Evolutionary conservation across 2,329 filamentous ascomycete species (phyloP).

Genomic region (Didymella lethalis): DNA sequence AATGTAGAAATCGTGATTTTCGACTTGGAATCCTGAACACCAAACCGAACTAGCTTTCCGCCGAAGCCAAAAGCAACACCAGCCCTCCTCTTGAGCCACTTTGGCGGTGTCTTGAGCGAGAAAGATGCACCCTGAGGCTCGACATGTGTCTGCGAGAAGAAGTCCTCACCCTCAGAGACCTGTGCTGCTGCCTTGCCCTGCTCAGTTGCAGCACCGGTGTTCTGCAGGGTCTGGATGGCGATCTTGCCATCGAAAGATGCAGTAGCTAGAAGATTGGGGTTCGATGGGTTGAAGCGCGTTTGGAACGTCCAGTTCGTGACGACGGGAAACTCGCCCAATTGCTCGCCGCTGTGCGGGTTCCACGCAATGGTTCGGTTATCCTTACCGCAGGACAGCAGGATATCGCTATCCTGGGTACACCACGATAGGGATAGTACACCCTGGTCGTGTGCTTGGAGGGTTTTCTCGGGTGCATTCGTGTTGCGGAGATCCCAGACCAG

Average conservation of each 20-base stretch:
- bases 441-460: constrained; percentile 89
- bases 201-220: constrained; percentile 80
- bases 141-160: constrained; percentile 91
- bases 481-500: constrained; percentile 95
- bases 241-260: constrained; percentile 98
- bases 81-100: constrained; percentile 85
- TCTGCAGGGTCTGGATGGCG: constrained; percentile 90
- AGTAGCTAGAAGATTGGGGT: constrained; percentile 90
- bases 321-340: constrained; percentile 91
- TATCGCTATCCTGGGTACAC: constrained; percentile 88
- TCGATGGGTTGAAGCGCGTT: constrained; percentile 91
- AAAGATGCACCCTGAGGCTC: constrained; percentile 92
- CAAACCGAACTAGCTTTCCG: constrained; percentile 85
- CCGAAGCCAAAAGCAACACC: constrained; percentile 95
- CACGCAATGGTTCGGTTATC: constrained; percentile 95
- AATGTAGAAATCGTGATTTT: constrained; percentile 87
- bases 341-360: constrained; percentile 91
- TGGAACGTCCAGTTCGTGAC: constrained; percentile 99
- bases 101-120: constrained; percentile 83
- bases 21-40: constrained; percentile 73
- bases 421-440: constrained; percentile 93
- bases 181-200: constrained; percentile 65
- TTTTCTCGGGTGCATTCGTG: constrained; percentile 90
- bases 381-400: constrained; percentile 92
- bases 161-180: constrained; percentile 88